Percentiles rank a stretch among this genome's conserved stretches.
These are phyloP conservation scores for Phytopythium litorale DNA, from an alignment of 352 stramenopile genomes.

Conservation along the genomic window DNA sequence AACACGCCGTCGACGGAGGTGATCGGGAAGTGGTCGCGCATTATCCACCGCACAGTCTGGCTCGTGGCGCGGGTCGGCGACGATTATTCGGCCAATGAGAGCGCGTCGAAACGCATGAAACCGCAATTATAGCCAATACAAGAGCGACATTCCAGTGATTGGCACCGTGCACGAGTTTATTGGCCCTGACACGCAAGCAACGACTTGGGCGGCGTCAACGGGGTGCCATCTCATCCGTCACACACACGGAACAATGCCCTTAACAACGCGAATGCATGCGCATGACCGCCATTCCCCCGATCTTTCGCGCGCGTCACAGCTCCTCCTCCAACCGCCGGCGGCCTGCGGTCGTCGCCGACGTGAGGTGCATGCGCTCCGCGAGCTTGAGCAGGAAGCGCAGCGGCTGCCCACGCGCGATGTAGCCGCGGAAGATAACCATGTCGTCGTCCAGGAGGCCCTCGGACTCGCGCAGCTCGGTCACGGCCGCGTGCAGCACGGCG, in stretches of 20 bases:
- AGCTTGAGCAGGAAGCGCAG: conserved; percentile 42
- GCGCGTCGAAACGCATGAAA: background rate
- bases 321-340: conserved; percentile 33
- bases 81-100: conserved; percentile 30
- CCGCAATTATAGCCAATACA: conserved; percentile 16
- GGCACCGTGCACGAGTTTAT: conserved; percentile 11
- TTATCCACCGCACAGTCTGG: background rate
- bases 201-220: background rate
- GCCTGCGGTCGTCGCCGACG: conserved; percentile 17
- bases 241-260: background rate
- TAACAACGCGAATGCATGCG: background rate
- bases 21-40: conserved; percentile 2
- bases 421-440: conserved; percentile 46
- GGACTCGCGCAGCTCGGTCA: conserved; percentile 26
- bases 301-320: conserved; percentile 15
- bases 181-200: background rate
- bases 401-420: conserved; percentile 49
- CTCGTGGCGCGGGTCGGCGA: background rate
- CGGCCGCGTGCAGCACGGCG: conserved; percentile 26
- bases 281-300: background rate
- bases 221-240: background rate
- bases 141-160: conserved; percentile 11
- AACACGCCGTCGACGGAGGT: background rate
- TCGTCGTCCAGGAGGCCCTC: conserved; percentile 43
- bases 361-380: conserved; percentile 47